A percentile compares a stretch with the other conserved stretches of the same genome.
Conservation (phyloP, 345 rosid genomes). For the Eucalyptus urophylla region DNA sequence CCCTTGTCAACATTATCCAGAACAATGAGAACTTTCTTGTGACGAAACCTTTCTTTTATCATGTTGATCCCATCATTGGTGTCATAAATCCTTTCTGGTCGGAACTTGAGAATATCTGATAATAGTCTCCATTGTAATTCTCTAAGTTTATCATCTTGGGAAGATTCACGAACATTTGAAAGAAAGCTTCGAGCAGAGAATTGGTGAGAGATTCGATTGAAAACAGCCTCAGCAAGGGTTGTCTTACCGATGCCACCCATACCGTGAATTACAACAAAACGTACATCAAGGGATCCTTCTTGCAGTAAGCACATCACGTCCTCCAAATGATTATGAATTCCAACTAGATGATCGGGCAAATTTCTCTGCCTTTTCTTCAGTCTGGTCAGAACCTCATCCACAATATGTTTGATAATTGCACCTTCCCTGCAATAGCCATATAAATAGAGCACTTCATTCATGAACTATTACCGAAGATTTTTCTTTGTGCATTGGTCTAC, state of each 20-base stretch:
- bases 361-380: not conserved
- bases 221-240: not conserved
- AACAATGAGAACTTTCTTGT: not conserved
- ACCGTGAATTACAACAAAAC: not conserved
- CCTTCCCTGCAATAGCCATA: not conserved
- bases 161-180: not conserved
- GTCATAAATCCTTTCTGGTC: not conserved
- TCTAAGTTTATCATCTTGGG: not conserved
- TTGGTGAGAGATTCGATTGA: not conserved
- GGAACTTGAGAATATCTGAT: not conserved
- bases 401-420: not conserved
- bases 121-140: not conserved
- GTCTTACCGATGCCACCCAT: constrained; percentile 1
- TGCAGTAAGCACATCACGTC: not conserved
- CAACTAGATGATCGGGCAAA: not conserved
- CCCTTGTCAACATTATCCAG: not conserved
- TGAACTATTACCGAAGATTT: not conserved
- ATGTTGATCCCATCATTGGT: not conserved
- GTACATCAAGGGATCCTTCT: not conserved
- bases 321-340: not conserved
- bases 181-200: not conserved
- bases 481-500: not conserved
- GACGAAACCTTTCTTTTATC: not conserved
- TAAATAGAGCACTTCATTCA: not conserved
- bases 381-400: not conserved